Base-by-base conservation (phyloP, 805 yeast species). In the Yarrowia alimentaria region DNA sequence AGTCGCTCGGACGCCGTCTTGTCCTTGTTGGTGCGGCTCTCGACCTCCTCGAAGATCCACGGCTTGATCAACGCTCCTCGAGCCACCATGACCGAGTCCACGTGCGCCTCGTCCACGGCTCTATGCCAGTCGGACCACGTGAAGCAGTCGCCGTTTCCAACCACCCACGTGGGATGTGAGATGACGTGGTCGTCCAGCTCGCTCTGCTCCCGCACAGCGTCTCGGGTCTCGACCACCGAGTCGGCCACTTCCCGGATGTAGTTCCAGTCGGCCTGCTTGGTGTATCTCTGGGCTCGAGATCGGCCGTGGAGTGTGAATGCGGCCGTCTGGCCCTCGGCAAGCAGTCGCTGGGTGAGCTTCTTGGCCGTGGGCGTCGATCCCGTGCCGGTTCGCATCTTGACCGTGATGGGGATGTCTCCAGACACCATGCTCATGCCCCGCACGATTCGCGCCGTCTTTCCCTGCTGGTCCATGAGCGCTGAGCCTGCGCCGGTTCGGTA, bases 41-140 rank as follows among this genome's bases (percentile, higher is more conserved):
- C 94, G 52, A 93, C 78, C 68, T 93, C 99, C 70, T 93, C 97
- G 60, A 91, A 93, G 47, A 93, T 86, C 99, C 99, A 93, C 26
- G 99, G 99, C 68, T 93, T 93, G 64, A 93, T 90, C 57, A 93
- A 76, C 1, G 98, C 98, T 52, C 98, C 99, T 62, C 99, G 78
- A 3, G 98, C 99, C 51, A 93, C 87, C 97, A 94, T 93, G 13
- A 89, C 95, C 22, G 93, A 80, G 68, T 93, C 99, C 53, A 91
- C 81, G 17, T 85, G 84, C 22, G 77, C 77, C 40, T 80, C 76
- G 13, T 70, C 70, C 32, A 81, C 72, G 9, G 84, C 89, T 25
- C 72, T 74, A 65, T 87, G 77, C 95, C 96, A 93, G 64, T 93
- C 98, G 61, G 85, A 85, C 69, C 77, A 80, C 14, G 87, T 83